Evolutionary conservation across 2,329 filamentous ascomycete genomes (phyloP).

Genomic region (Pestalotiopsis sp.): DNA sequence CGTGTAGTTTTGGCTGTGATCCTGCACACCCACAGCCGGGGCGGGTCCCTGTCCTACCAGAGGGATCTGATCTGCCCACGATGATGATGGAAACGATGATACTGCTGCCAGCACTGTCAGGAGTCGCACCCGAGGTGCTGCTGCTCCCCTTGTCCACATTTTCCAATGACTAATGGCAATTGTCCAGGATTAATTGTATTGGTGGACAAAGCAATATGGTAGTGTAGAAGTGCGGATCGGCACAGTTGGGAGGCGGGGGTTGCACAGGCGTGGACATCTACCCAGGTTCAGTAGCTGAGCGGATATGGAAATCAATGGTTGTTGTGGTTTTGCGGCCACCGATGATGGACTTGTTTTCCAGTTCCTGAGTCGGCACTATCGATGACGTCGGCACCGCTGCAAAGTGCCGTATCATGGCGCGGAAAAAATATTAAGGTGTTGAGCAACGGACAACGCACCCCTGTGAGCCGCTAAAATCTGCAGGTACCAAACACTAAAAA

Average conservation of each 20-base stretch:
- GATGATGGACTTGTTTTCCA: not conserved
- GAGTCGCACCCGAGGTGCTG: not conserved
- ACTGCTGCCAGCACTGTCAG: not conserved
- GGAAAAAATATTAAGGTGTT: not conserved
- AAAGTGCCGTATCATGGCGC: not conserved
- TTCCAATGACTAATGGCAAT: not conserved
- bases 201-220: not conserved
- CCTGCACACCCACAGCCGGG: not conserved
- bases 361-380: not conserved
- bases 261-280: not conserved
- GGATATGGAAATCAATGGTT: not conserved
- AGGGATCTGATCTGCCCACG: slow-evolving; percentile 6
- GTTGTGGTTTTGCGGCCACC: not conserved
- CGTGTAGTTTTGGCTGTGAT: slow-evolving; percentile 1
- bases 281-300: too few relatives aligned
- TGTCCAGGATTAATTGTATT: too few relatives aligned
- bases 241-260: not conserved
- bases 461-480: not conserved
- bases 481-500: not conserved
- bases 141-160: not conserved
- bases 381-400: not conserved
- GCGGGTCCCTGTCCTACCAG: not conserved
- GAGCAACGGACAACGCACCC: not conserved
- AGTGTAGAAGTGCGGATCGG: not conserved
- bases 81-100: not conserved